Base-by-base conservation (phyloP, 768 basidiomycete species). In the Galerina marginata region DNA sequence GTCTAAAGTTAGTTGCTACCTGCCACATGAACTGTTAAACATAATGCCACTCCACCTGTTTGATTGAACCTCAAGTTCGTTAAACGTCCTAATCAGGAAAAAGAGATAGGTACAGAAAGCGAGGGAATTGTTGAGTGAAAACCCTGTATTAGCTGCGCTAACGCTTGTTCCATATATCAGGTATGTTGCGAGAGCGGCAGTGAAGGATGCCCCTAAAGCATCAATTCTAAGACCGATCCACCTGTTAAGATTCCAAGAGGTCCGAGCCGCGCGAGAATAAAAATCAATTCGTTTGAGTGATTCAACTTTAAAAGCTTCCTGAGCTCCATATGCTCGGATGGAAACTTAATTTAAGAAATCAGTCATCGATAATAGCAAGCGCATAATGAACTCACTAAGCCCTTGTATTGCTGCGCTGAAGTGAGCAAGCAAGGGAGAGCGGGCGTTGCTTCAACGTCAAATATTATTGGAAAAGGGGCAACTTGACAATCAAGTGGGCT, bases 241-340 rank as follows among this genome's bases (percentile, higher is more conserved):
- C 16, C 79, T 72, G 59, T 82, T 83, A 7, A 81, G 67, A 63
- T 81, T 81, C 60, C 82, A 85, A 71, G 80, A 82, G 0, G 75
- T 75, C 12, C 81, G 66, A 9, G 79, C 73, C 20, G 80, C 71
- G 16, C 79, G 71, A 14, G 77, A 74, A 58, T 82, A 88, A 20
- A 76, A 74, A 71, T 90, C 81, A 44, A 88, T 83, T 4, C 83
- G 78, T 29, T 71, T 67, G 49, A 81, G 66, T 9, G 81, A 79
- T 60, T 83, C 77, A 48, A 60, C 54, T 59, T 68, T 79, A 72
- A 80, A 86, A 2, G 70, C 60, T 20, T 76, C 71, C 73, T 88
- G 79, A 9, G 83, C 85, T 1, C 83, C 82, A 65, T 86, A 91
- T 0, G 89, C 89, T 20, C 88, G 80, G 57, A 91, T 86, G 4